phyloP scores from a whole-genome alignment of 1,139 yeast genomes.

The Geotrichum fermentans region DNA sequence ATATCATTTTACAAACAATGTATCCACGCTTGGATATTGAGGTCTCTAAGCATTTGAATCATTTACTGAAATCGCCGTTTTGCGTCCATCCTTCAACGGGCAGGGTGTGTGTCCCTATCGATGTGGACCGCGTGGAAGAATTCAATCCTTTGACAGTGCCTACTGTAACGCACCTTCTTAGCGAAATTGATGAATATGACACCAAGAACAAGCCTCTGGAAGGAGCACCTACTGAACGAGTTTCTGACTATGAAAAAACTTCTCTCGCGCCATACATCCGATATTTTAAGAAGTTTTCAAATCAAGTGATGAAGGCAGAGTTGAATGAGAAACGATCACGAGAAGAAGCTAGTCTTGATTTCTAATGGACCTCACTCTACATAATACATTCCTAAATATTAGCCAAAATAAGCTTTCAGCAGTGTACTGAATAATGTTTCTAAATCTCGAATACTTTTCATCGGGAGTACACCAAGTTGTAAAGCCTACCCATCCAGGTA shows the following conservation, averaged over 20 bases:
- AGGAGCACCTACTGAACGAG: slow-evolving; percentile 24
- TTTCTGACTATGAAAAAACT: slow-evolving; percentile 58
- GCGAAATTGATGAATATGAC: slow-evolving; percentile 47
- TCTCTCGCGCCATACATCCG: slow-evolving; percentile 69
- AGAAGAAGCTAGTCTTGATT: slow-evolving; percentile 26
- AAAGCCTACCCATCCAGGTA: neutral
- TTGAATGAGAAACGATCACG: slow-evolving; percentile 26
- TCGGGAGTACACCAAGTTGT: no score
- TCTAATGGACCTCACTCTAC: no score
- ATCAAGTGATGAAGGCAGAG: slow-evolving; percentile 53
- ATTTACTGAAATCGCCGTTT: slow-evolving; percentile 93
- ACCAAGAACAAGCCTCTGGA: slow-evolving; percentile 32
- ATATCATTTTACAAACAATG: slow-evolving; percentile 69
- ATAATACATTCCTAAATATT: no score
- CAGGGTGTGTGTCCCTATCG: slow-evolving; percentile 92
- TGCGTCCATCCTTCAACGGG: slow-evolving; percentile 97
- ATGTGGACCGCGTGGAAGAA: slow-evolving; percentile 48
- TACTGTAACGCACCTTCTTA: slow-evolving; percentile 56
- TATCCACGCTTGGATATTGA: slow-evolving; percentile 92
- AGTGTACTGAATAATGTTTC: no score
- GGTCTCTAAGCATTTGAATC: slow-evolving; percentile 85
- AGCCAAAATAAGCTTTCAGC: no score
- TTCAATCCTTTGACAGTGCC: slow-evolving; percentile 84
- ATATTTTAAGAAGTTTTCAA: slow-evolving; percentile 63
- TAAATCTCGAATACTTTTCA: no score